Percentiles rank a stretch among this genome's conserved stretches.
Conservation (phyloP, 2,329 filamentous ascomycete species). For the Alternaria gansuensis region DNA sequence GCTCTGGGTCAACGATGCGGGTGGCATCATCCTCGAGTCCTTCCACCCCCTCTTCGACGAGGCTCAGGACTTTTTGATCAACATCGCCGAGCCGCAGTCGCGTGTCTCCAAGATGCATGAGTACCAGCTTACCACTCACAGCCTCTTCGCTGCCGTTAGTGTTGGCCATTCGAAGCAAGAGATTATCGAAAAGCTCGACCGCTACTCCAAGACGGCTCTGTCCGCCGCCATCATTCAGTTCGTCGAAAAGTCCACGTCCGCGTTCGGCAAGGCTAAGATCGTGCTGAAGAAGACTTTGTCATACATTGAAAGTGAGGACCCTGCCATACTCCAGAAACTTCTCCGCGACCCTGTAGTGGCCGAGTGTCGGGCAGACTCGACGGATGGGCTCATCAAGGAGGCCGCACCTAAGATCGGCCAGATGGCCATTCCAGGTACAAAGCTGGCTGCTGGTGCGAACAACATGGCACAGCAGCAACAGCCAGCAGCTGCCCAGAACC, state of each 20-base stretch:
- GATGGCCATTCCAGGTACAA: slow-evolving; percentile 92
- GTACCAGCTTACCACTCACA: slow-evolving; percentile 90
- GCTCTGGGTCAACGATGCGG: slow-evolving; percentile 90
- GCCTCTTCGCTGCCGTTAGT: slow-evolving; percentile 92
- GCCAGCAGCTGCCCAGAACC: slow-evolving; percentile 42
- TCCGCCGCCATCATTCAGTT: slow-evolving; percentile 82
- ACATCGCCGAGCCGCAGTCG: slow-evolving; percentile 91
- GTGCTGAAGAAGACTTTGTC: slow-evolving; percentile 95
- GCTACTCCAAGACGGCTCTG: slow-evolving; percentile 86
- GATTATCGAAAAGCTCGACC: slow-evolving; percentile 87
- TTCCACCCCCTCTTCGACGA: slow-evolving; percentile 88
- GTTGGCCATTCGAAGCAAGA: slow-evolving; percentile 90
- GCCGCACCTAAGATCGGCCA: slow-evolving; percentile 86
- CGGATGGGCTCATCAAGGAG: slow-evolving; percentile 77
- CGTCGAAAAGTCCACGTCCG: slow-evolving; percentile 83
- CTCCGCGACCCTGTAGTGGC: slow-evolving; percentile 85
- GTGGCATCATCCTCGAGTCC: slow-evolving; percentile 90
- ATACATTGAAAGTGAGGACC: slow-evolving; percentile 91
- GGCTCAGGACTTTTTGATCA: slow-evolving; percentile 93
- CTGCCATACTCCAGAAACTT: slow-evolving; percentile 84
- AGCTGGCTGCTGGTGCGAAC: slow-evolving; percentile 86
- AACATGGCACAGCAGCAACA: slow-evolving; percentile 62
- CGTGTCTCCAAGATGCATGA: slow-evolving; percentile 92
- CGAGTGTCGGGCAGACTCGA: slow-evolving; percentile 76
- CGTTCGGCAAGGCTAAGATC: slow-evolving; percentile 94